Percentiles rank a stretch among this genome's conserved stretches.
These are phyloP conservation scores for Murraya paniculata DNA, from an alignment of 345 rosid genomes.

Conservation along the genomic window DNA sequence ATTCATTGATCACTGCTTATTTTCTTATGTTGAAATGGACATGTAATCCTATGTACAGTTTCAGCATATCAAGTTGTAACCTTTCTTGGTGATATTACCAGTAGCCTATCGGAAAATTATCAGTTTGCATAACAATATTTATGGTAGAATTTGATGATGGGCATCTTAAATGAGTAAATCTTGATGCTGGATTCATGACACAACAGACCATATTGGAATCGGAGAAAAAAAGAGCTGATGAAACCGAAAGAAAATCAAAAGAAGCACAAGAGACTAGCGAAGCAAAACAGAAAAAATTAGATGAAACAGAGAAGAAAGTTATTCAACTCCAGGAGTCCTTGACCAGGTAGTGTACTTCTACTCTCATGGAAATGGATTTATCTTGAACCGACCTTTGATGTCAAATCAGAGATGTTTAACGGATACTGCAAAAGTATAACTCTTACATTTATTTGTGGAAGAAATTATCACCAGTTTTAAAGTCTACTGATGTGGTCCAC, in stretches of 20 bases:
- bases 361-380: neutral
- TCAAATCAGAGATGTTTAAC: neutral
- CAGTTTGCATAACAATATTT: neutral
- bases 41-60: neutral
- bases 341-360: slow-evolving; percentile 43
- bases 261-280: slow-evolving; percentile 55
- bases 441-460: neutral
- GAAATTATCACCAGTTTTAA: neutral
- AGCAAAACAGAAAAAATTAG: slow-evolving; percentile 52
- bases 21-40: neutral
- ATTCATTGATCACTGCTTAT: neutral
- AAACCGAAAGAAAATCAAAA: slow-evolving; percentile 47
- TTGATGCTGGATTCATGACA: slow-evolving; percentile 13
- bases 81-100: neutral
- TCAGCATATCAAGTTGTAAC: neutral
- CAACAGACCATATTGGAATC: slow-evolving; percentile 55
- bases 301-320: slow-evolving; percentile 72
- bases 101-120: neutral
- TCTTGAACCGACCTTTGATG: neutral
- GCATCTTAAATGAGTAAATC: neutral
- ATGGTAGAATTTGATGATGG: neutral
- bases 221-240: slow-evolving; percentile 65
- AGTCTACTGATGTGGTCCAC: slow-evolving; percentile 11
- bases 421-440: neutral
- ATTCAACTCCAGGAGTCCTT: slow-evolving; percentile 75